Evolutionary conservation across 2,329 filamentous ascomycete species (phyloP).

Genomic region (Daldinia sp.): DNA sequence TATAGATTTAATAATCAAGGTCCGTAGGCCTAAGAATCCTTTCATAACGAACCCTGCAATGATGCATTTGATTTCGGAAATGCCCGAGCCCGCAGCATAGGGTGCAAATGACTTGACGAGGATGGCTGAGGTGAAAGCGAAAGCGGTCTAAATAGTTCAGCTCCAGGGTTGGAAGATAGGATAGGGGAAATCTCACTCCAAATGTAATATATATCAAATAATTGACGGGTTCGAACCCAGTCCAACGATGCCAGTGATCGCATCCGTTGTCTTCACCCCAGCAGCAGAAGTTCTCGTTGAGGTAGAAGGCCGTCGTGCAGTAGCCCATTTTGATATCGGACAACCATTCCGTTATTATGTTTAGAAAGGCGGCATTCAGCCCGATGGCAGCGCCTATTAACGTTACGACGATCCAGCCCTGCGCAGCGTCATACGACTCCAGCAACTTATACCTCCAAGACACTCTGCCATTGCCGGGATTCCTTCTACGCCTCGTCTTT

Average conservation of each 20-base stretch:
- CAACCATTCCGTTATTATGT: constrained; percentile 96
- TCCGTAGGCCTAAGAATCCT: constrained; percentile 91
- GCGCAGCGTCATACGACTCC: constrained; percentile 93
- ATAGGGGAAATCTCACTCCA: constrained; percentile 62
- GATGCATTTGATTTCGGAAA: constrained; percentile 99
- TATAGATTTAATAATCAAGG: constrained; percentile 91
- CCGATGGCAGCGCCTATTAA: constrained; percentile 93
- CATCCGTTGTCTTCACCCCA: constrained; percentile 95
- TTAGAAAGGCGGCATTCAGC: constrained; percentile 89
- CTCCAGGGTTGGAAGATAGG: neutral
- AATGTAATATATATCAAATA: constrained; percentile 90
- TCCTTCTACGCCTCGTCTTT: constrained; percentile 76
- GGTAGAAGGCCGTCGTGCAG: constrained; percentile 93
- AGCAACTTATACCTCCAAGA: constrained; percentile 84
- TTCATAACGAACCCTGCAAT: constrained; percentile 99
- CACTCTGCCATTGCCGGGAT: constrained; percentile 70
- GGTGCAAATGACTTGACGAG: constrained; percentile 92
- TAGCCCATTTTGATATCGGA: constrained; percentile 96
- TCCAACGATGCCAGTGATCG: constrained; percentile 89
- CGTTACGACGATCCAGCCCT: constrained; percentile 97
- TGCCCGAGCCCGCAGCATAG: constrained; percentile 95
- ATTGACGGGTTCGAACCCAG: constrained; percentile 77
- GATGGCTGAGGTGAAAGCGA: constrained; percentile 82
- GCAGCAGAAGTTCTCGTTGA: constrained; percentile 97
- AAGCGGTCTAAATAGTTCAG: constrained; percentile 64